Conservation (phyloP, 176 grass and related monocot genomes). For the Oryza nivara region DNA sequence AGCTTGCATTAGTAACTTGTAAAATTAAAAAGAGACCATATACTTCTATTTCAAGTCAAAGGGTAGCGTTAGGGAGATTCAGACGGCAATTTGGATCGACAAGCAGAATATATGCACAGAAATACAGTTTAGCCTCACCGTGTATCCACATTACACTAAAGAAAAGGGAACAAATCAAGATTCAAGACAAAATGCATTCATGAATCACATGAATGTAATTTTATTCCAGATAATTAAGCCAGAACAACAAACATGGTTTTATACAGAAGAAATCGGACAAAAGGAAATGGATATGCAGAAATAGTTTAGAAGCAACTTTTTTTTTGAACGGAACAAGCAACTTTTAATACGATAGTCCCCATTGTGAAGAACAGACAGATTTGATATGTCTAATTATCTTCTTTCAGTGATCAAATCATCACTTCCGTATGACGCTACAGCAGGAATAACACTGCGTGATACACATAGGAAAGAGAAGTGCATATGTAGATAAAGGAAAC, state of each 20-base stretch:
- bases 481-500: background rate
- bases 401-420: background rate
- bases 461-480: background rate
- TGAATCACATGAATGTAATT: background rate
- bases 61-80: background rate
- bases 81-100: conserved; percentile 1
- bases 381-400: background rate
- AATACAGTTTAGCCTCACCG: background rate
- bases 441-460: background rate
- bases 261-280: background rate
- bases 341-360: background rate
- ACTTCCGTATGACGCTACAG: conserved; percentile 13
- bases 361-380: background rate
- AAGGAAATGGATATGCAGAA: background rate
- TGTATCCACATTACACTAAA: background rate
- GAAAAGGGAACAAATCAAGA: conserved; percentile 8
- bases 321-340: background rate
- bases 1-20: conserved; percentile 17
- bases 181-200: conserved; percentile 15
- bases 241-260: background rate
- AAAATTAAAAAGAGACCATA: background rate
- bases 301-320: background rate
- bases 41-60: conserved; percentile 3
- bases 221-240: background rate
- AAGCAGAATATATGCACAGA: conserved; percentile 8